Base-by-base conservation (phyloP, 2,329 filamentous ascomycete species). In the Akanthomyces lecanii region DNA sequence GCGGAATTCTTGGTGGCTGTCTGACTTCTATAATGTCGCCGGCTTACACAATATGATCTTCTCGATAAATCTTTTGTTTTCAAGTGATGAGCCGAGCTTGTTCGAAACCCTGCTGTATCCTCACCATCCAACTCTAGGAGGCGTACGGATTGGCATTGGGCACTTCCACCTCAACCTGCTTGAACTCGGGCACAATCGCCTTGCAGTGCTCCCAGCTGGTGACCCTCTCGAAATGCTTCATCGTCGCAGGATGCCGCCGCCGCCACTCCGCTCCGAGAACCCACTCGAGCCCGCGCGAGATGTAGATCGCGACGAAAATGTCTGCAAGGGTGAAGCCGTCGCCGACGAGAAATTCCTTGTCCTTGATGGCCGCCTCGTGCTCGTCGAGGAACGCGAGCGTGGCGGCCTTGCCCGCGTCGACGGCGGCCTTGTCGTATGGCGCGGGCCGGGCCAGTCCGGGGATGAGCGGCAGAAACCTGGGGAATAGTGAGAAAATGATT, bases 381-480 rank as follows among this genome's bases (percentile, higher is more conserved):
- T 33, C 5, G 10, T 61, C 58, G 25, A 61, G 58, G 28, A 61
- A 21, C 36, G 58, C 28, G 30, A 61, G 48, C 21, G 58, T 36
- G 30, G 58, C 47, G 14, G 48, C 48, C 23, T 45, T 53, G 45
- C 58, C 58, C 2, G 47, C 58, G 7, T 42, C 58, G 47, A 61
- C 38, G 38, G 45, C 58, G 33, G 45, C 58, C 7, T 61, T 30
- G 58, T 61, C 48, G 50, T 61, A 61, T 48, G 58, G 48, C 38
- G 58, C 58, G 25, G 58, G 58, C 2, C 45, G 33, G 8, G 33
- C 38, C 21, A 53, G 58, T 16, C 48, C 48, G 47, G 58, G 58
- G 23, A 51, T 52, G 33, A 61, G 48, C 14, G 58, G 58, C 30
- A 61, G 58, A 11, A 52, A 61, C 56, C 56, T 59, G n/a, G 23